A percentile compares a stretch with the other conserved stretches of the same genome.
phyloP scores from a whole-genome alignment of 345 rosid genomes.

The Eucalyptus regnans region DNA sequence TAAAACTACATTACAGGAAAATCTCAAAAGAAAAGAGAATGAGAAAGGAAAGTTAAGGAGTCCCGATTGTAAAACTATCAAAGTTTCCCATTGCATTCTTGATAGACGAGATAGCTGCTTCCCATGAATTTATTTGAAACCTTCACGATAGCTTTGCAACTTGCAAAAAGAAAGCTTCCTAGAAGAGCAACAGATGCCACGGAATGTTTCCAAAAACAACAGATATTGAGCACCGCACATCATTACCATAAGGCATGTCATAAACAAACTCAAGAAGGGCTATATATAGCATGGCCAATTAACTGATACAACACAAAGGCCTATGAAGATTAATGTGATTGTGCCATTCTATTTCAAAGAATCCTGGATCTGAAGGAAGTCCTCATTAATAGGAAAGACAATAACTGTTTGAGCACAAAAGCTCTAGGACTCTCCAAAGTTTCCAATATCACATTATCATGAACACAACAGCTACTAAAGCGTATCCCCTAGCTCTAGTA shows the following conservation, averaged over 20 bases:
- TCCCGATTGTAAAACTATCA: not conserved
- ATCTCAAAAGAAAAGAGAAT: not conserved
- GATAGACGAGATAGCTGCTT: no score
- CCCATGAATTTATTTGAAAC: not conserved
- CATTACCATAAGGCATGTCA: not conserved
- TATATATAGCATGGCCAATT: not conserved
- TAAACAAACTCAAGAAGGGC: not conserved
- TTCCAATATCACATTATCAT: not conserved
- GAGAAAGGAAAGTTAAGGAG: not conserved
- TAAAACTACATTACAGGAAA: not conserved
- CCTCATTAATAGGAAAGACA: not conserved
- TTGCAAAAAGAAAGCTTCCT: not conserved
- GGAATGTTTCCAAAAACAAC: accelerated
- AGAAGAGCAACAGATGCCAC: not conserved
- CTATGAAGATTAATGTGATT: not conserved
- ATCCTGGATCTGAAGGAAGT: not conserved
- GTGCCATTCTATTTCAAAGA: not conserved
- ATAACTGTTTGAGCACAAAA: not conserved
- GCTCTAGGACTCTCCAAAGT: not conserved
- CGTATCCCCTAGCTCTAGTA: no score
- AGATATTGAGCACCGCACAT: not conserved
- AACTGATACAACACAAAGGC: not conserved
- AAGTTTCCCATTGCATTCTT: not conserved
- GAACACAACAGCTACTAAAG: no score
- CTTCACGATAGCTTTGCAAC: no score